These are phyloP conservation scores for Endotrypanum monterogeii DNA, from an alignment of 208 protist genomes.

Conservation along the genomic window DNA sequence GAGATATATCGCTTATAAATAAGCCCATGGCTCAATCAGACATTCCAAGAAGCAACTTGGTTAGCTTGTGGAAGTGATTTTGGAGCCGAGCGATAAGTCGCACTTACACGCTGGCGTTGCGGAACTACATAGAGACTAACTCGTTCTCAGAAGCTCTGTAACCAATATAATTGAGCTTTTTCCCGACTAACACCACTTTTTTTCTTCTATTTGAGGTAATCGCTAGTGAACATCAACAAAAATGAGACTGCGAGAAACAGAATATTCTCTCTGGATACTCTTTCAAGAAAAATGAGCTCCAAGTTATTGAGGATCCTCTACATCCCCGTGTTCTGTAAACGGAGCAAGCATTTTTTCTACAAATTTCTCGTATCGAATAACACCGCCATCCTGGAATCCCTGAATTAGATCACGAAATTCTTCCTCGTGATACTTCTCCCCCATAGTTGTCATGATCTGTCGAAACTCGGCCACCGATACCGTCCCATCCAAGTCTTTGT, in stretches of 20 bases:
- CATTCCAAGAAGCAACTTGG: background rate
- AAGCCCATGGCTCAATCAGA: background rate
- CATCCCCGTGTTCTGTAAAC: constrained; percentile 85
- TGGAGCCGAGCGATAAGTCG: background rate
- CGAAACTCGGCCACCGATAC: constrained; percentile 96
- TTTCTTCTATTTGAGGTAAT: background rate
- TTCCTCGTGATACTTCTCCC: constrained; percentile 96
- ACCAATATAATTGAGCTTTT: background rate
- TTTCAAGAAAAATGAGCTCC: background rate
- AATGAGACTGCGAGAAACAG: background rate
- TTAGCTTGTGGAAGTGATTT: background rate
- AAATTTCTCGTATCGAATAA: constrained; percentile 92
- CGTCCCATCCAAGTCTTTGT: constrained; percentile 95
- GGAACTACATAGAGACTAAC: background rate
- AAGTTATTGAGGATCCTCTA: constrained; percentile 32
- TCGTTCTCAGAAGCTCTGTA: background rate
- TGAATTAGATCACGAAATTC: constrained; percentile 94
- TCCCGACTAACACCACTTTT: background rate
- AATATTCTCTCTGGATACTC: background rate
- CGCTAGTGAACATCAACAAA: constrained; percentile 10
- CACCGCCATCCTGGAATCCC: constrained; percentile 89
- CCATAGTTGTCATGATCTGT: constrained; percentile 97
- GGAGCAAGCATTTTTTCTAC: constrained; percentile 90
- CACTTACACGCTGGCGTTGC: background rate
- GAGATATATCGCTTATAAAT: background rate